These are phyloP conservation scores for Coemansia sp. DNA, from an alignment of 371 early-diverging fungal genomes.

Conservation along the genomic window DNA sequence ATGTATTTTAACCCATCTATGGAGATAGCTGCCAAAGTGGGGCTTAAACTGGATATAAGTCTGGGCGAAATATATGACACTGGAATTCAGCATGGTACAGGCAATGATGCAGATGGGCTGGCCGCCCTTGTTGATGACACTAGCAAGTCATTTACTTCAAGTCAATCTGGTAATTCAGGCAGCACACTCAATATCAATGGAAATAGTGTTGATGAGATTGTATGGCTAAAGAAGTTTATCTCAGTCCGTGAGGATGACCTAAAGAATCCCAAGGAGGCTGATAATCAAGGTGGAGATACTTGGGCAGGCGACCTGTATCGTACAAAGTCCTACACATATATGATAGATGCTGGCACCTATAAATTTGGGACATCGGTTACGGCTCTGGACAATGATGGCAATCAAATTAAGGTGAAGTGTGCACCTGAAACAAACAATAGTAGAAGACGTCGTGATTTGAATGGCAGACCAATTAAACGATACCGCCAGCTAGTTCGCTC, in stretches of 20 bases:
- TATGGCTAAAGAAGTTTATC: constrained; percentile 38
- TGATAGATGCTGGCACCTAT: constrained; percentile 6
- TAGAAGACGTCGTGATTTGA: neutral
- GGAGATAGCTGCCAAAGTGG: constrained; percentile 16
- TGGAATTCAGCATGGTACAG: constrained; percentile 44
- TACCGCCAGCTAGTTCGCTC: neutral
- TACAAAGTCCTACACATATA: constrained; percentile 11
- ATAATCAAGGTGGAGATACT: constrained; percentile 11
- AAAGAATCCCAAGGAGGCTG: constrained; percentile 9
- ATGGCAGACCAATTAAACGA: neutral
- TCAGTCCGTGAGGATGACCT: constrained; percentile 16
- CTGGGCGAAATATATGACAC: constrained; percentile 51
- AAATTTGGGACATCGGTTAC: constrained; percentile 5
- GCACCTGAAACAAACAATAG: neutral
- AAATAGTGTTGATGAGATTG: constrained; percentile 18
- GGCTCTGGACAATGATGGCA: constrained; percentile 20
- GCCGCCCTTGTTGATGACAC: constrained; percentile 12
- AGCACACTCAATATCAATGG: constrained; percentile 18
- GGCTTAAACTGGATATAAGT: constrained; percentile 22
- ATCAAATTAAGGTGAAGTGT: constrained; percentile 8
- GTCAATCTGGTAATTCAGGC: constrained; percentile 1
- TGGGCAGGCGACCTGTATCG: constrained; percentile 16
- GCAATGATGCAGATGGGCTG: constrained; percentile 36
- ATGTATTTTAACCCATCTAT: constrained; percentile 47
- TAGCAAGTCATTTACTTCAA: neutral